Percentiles rank a stretch among this genome's conserved stretches.
Evolutionary conservation across 176 grass and related monocot genomes (phyloP).

Genomic region (Aegilops tauschii): DNA sequence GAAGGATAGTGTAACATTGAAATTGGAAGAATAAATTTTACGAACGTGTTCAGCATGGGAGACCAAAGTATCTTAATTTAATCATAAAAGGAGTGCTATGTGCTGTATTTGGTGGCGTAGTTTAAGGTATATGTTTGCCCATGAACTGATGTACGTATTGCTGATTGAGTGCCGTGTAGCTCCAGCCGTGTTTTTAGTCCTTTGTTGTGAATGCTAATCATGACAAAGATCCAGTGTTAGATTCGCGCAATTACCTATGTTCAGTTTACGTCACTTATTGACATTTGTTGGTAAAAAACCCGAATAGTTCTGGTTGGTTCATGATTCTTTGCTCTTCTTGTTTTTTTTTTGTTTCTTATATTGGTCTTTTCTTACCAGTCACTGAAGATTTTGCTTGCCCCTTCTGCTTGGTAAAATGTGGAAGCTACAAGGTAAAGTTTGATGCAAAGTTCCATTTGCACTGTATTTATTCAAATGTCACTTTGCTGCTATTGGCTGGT

Average conservation of each 20-base stretch:
- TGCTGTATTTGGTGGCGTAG: constrained; percentile 14
- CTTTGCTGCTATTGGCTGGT: neutral
- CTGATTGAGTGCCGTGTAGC: neutral
- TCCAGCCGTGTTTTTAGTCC: neutral
- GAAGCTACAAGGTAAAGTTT: constrained; percentile 87
- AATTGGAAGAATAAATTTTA: neutral
- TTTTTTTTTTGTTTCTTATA: constrained; percentile 16
- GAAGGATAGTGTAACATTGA: neutral
- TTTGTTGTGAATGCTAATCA: constrained; percentile 4
- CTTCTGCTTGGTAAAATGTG: constrained; percentile 87
- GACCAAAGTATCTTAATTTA: neutral
- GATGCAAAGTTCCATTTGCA: constrained; percentile 14
- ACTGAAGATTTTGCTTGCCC: constrained; percentile 98
- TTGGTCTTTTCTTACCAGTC: constrained; percentile 58
- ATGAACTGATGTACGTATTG: neutral
- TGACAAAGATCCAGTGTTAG: neutral
- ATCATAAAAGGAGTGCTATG: neutral
- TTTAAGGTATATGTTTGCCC: neutral
- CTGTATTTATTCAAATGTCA: constrained; percentile 3
- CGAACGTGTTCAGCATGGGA: neutral
- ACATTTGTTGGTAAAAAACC: neutral
- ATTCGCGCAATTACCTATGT: neutral
- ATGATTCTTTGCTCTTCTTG: neutral
- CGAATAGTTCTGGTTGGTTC: constrained; percentile 23
- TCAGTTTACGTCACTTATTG: neutral